These are phyloP conservation scores for Sugiyamaella sp. DNA, from an alignment of 1,139 yeast genomes.

Conservation along the genomic window DNA sequence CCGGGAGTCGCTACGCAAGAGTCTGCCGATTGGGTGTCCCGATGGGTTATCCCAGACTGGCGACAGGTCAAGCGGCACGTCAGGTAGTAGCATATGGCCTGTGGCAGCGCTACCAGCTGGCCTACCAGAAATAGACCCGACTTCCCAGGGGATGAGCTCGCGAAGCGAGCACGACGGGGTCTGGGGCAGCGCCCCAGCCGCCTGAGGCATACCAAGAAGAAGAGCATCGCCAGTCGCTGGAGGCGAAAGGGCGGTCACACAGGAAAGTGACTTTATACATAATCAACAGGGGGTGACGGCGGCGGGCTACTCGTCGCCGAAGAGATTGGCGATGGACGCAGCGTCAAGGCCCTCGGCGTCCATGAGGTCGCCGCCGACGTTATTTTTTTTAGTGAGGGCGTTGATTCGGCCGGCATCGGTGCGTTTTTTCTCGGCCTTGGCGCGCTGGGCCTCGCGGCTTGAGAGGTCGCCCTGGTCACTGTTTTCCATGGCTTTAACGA, in stretches of 20 bases:
- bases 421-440: slow-evolving; percentile 42
- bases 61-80: too few relatives aligned
- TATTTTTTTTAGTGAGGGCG: slow-evolving; percentile 21
- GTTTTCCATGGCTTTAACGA: slow-evolving; percentile 44
- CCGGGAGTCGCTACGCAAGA: too few relatives aligned
- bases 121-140: neutral
- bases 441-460: slow-evolving; percentile 47
- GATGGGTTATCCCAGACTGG: too few relatives aligned
- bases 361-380: slow-evolving; percentile 23
- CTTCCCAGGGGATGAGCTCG: neutral
- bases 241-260: neutral
- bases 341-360: slow-evolving; percentile 25
- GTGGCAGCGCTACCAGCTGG: too few relatives aligned
- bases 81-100: neutral
- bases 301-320: slow-evolving; percentile 20
- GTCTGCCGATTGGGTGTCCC: too few relatives aligned
- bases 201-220: neutral
- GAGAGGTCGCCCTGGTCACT: slow-evolving; percentile 44
- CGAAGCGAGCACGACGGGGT: neutral
- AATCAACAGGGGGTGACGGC: neutral
- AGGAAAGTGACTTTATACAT: slow-evolving; percentile 9
- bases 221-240: slow-evolving; percentile 20
- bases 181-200: neutral
- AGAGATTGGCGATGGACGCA: slow-evolving; percentile 22
- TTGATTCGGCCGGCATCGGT: slow-evolving; percentile 22